phyloP scores from a whole-genome alignment of 257 asterid species.

The Ocimum tenuiflorum region DNA sequence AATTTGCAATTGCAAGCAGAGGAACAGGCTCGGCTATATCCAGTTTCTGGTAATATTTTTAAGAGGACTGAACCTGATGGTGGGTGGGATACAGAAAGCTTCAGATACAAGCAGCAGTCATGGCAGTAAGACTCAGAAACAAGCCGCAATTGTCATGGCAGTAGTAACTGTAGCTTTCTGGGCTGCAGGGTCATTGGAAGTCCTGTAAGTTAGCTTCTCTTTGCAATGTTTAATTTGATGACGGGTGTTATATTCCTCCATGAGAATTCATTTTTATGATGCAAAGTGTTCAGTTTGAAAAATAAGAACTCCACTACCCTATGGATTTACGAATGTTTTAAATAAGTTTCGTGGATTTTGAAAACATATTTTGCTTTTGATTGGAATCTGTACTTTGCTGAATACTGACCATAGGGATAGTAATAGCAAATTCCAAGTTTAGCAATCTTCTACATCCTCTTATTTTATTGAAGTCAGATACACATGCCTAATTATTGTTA shows the following conservation, averaged over 20 bases:
- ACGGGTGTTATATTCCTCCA: background rate
- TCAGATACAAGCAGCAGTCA: slow-evolving; percentile 58
- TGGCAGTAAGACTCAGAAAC: slow-evolving; percentile 52
- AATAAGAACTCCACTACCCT: background rate
- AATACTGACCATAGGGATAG: background rate
- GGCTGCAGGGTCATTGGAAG: background rate
- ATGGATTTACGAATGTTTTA: background rate
- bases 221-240: background rate
- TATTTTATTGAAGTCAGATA: background rate
- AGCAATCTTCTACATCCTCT: background rate
- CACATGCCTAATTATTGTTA: no score
- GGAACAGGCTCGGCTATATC: slow-evolving; percentile 53
- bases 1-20: slow-evolving; percentile 57
- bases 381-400: background rate
- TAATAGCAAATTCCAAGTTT: background rate
- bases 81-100: slow-evolving; percentile 59
- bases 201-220: slow-evolving; percentile 25
- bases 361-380: no score
- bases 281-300: background rate
- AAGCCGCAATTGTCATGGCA: slow-evolving; percentile 68
- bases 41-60: slow-evolving; percentile 41
- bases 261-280: background rate
- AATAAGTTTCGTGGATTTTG: no score
- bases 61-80: slow-evolving; percentile 85
- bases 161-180: slow-evolving; percentile 19